Evolutionary conservation across 192 early-diverging fungal species (phyloP).

Genomic region (Podila epigama): DNA sequence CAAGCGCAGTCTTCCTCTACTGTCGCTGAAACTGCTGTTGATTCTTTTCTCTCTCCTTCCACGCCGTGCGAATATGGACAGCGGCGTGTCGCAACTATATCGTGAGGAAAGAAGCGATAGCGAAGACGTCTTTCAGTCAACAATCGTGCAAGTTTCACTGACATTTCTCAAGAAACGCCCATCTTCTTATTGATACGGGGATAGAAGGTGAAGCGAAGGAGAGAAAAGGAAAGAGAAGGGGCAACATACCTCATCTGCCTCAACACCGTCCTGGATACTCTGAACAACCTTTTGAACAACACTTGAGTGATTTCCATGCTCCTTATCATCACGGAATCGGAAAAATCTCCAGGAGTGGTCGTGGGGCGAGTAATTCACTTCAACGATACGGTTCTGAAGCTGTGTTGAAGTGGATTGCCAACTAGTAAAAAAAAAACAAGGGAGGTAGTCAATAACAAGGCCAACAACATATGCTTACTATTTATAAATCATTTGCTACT

Average conservation of each 20-base stretch:
- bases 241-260: constrained; percentile 58
- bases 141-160: background rate
- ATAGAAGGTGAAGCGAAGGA: too few species aligned
- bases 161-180: background rate
- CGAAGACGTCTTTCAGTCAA: background rate
- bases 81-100: constrained; percentile 29
- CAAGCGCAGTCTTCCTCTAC: background rate
- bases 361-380: constrained; percentile 65
- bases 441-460: background rate
- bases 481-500: constrained; percentile 1
- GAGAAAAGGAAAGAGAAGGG: background rate
- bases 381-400: constrained; percentile 68
- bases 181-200: too few species aligned
- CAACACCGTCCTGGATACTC: constrained; percentile 80
- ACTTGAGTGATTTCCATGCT: constrained; percentile 68
- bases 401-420: constrained; percentile 26
- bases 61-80: constrained; percentile 41
- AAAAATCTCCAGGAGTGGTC: constrained; percentile 72
- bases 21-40: background rate
- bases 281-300: constrained; percentile 66
- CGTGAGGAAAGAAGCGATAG: background rate
- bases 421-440: background rate
- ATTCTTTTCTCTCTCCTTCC: constrained; percentile 34
- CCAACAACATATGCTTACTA: too few species aligned
- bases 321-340: constrained; percentile 85